phyloP scores from a whole-genome alignment of 2,329 filamentous ascomycete species.

The Helicocarpus griseus region DNA sequence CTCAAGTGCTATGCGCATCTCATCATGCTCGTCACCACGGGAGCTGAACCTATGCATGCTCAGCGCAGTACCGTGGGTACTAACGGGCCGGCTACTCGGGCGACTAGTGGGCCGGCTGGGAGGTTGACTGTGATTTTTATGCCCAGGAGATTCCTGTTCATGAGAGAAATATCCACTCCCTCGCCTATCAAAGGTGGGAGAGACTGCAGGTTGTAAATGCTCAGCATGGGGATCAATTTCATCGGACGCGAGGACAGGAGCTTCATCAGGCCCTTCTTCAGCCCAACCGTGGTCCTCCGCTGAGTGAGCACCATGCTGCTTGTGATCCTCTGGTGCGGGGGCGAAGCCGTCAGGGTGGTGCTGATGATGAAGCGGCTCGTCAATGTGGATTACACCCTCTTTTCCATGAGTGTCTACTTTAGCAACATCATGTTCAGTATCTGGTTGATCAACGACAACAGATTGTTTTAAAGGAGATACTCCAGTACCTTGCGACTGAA shows the following conservation, averaged over 20 bases:
- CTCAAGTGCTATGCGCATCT: conserved; percentile 59
- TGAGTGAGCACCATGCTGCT: conserved; percentile 34
- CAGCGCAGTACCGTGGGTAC: conserved; percentile 49
- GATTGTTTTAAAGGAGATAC: conserved; percentile 45
- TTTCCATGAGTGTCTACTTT: conserved; percentile 20
- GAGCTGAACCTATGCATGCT: conserved; percentile 46
- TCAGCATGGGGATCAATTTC: conserved; percentile 64
- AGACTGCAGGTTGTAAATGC: conserved; percentile 68
- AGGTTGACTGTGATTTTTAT: conserved; percentile 41
- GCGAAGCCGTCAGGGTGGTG: conserved; percentile 42
- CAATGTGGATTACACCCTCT: conserved; percentile 56
- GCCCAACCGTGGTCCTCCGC: conserved; percentile 28
- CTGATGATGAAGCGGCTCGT: conserved; percentile 47
- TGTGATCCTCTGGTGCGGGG: conserved; percentile 39
- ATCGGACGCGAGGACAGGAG: conserved; percentile 81
- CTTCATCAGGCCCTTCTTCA: conserved; percentile 50
- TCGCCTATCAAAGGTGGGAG: conserved; percentile 58
- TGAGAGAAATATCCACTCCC: conserved; percentile 47
- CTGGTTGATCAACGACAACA: conserved; percentile 34
- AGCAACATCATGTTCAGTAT: conserved; percentile 34
- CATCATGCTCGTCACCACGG: conserved; percentile 42
- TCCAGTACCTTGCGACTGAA: conserved; percentile 28
- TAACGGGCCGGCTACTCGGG: conserved; percentile 54
- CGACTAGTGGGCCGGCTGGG: conserved; percentile 51
- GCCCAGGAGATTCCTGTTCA: conserved; percentile 34